phyloP scores from a whole-genome alignment of 2,329 filamentous ascomycete genomes.

The Fusarium coffeatum region DNA sequence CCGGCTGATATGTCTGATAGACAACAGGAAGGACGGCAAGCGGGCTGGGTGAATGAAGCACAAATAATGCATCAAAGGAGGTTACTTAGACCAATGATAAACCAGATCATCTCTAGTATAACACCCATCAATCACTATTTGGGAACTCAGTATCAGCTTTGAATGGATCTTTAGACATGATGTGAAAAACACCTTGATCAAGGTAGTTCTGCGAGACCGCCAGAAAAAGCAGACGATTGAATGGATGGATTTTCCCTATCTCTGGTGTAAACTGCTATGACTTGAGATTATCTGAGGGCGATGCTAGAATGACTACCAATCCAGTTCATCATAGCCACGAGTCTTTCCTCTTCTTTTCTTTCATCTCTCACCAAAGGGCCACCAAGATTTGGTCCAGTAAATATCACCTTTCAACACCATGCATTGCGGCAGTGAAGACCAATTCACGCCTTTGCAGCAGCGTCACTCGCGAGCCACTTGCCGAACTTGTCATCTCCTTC shows the following conservation, averaged over 20 bases:
- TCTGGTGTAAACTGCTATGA: no score
- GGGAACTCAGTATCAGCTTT: background rate
- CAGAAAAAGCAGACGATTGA: background rate
- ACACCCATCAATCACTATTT: no score
- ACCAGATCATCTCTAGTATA: background rate
- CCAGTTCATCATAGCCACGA: background rate
- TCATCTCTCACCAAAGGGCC: background rate
- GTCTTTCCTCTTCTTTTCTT: background rate
- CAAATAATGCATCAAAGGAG: background rate
- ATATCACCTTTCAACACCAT: background rate
- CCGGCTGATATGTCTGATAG: background rate
- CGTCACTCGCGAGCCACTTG: slow-evolving; percentile 19
- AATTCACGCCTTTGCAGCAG: background rate
- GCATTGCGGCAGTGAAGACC: background rate
- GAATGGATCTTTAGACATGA: background rate
- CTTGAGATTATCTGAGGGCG: background rate
- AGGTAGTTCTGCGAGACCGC: background rate
- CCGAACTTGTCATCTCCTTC: slow-evolving; percentile 18
- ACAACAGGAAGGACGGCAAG: background rate
- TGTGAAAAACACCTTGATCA: background rate
- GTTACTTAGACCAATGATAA: background rate
- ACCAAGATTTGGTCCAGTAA: background rate
- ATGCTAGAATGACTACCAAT: background rate
- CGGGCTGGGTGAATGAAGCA: background rate
- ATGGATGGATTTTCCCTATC: background rate